Conservation (phyloP, 371 early-diverging fungal genomes). For the Coemansia sp. region DNA sequence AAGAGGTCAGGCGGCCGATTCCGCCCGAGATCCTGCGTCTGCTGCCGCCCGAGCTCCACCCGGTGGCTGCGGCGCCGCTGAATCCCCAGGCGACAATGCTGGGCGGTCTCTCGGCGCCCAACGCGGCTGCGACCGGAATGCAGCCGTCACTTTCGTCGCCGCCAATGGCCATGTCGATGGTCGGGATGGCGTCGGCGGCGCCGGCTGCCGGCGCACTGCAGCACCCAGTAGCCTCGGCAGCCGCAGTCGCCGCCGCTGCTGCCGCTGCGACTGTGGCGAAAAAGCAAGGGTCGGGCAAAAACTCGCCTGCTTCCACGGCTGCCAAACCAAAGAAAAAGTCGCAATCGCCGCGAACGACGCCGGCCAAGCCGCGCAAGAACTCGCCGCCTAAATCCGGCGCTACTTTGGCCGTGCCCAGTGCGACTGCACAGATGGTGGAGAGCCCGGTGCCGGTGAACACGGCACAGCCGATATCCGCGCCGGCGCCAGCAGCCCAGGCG, state of each 20-base stretch:
- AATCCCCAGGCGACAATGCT: neutral
- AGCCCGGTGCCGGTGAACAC: neutral
- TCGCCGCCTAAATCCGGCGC: conserved; percentile 15
- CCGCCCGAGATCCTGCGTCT: conserved; percentile 11
- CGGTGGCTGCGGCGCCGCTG: neutral
- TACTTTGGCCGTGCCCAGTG: neutral
- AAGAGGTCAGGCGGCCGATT: conserved; percentile 9
- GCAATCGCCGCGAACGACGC: conserved; percentile 37
- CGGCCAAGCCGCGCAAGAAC: conserved; percentile 36
- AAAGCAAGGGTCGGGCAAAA: conserved; percentile 34
- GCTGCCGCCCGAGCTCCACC: conserved; percentile 5
- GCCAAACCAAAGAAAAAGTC: conserved; percentile 46
- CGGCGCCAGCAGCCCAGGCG: neutral
- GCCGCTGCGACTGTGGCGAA: conserved; percentile 3
- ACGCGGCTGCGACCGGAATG: neutral
- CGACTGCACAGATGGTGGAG: neutral
- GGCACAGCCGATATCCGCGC: neutral
- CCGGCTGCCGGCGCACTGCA: conserved; percentile 11
- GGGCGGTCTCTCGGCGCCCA: no score
- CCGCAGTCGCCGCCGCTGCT: neutral
- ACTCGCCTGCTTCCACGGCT: conserved; percentile 31
- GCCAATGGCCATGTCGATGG: neutral
- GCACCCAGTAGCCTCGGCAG: neutral
- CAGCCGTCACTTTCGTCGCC: conserved; percentile 1
- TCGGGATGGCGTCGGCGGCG: neutral